phyloP scores from a whole-genome alignment of 1,284 basidiomycete species.

The Melampsora larici-populina region DNA sequence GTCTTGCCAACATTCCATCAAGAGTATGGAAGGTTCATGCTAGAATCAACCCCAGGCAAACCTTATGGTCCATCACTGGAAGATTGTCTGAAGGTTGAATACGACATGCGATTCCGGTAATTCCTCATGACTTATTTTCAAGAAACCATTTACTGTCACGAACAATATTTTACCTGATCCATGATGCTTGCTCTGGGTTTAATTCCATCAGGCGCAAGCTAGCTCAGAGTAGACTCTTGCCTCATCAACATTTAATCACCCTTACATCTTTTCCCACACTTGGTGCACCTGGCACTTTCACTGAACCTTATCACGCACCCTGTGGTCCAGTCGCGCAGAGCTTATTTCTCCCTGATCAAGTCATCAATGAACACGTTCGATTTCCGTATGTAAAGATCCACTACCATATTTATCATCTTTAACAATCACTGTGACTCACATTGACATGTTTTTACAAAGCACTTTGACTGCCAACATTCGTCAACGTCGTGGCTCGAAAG shows the following conservation, averaged over 20 bases:
- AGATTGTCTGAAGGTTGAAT: conserved; percentile 83
- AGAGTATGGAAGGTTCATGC: conserved; percentile 97
- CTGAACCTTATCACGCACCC: conserved; percentile 79
- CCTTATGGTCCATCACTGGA: conserved; percentile 84
- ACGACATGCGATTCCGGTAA: conserved; percentile 86
- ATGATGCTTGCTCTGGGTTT: conserved; percentile 31
- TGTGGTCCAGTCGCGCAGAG: conserved; percentile 78
- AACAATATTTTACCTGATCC: conserved; percentile 43
- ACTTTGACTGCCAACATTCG: conserved; percentile 95
- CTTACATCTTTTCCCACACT: conserved; percentile 93
- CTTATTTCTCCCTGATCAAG: conserved; percentile 88
- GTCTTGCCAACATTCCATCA: conserved; percentile 92
- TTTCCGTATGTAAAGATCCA: conserved; percentile 73
- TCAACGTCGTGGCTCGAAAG: conserved; percentile 81
- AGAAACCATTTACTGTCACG: conserved; percentile 44
- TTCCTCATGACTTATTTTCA: conserved; percentile 44
- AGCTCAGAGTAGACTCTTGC: conserved; percentile 74
- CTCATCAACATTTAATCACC: conserved; percentile 85
- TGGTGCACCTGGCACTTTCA: conserved; percentile 79
- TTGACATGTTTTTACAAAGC: conserved; percentile 56
- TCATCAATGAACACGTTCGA: conserved; percentile 93
- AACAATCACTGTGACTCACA: conserved; percentile 4
- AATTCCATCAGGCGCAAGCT: conserved; percentile 66
- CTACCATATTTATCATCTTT: conserved; percentile 33
- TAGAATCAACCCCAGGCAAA: conserved; percentile 92